Base-by-base conservation (phyloP, 139 green algal species). In the Desmodesmus armatus region DNA sequence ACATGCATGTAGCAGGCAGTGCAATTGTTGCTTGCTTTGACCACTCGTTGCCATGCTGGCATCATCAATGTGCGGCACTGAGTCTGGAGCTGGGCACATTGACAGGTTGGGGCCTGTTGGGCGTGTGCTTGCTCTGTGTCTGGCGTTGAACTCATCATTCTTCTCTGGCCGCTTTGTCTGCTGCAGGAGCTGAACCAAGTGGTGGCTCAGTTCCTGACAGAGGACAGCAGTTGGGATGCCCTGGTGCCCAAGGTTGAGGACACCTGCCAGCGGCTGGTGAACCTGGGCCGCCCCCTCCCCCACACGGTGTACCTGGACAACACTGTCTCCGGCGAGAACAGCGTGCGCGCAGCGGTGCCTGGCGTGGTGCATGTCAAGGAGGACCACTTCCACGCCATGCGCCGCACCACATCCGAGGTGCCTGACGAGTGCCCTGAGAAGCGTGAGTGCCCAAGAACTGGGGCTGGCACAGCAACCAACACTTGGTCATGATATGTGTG, bases 181-280 rank as follows among this genome's bases (percentile, higher is more conserved):
- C 27, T 49, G 33, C 66, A 74, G 66, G 33, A 74, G 37, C 9
- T 49, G 33, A 43, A 43, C 37, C 33, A 74, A 21, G 35, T 74
- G 11, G 5, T 74, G 33, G 66, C 11, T 5, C 66, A 74, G 66
- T 74, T 31, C 66, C 35, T 74, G 37, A 47, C 33, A 17, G 69
- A 77, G 21, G 69, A 77, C 39, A 58, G 69, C 69, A 58, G 69
- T 29, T 77, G 40, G 21, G 40, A 77, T 35, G 15, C 69, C 5
- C 33, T 74, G 66, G 35, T 74, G 31, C 66, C 66, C 35, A 74
- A 74, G 66, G 33, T 74, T 9, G 33, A 74, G 66, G 33, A 74
- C 33, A 3, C 27, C 9, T 31, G 21, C 13, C 21, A 41, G 13
- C 44, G 66, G 66, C 66, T 74, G 29, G 17, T 49, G 66, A 5